Evolutionary conservation across 129 eudicot genomes (phyloP).

Genomic region (Deinandra increscens): DNA sequence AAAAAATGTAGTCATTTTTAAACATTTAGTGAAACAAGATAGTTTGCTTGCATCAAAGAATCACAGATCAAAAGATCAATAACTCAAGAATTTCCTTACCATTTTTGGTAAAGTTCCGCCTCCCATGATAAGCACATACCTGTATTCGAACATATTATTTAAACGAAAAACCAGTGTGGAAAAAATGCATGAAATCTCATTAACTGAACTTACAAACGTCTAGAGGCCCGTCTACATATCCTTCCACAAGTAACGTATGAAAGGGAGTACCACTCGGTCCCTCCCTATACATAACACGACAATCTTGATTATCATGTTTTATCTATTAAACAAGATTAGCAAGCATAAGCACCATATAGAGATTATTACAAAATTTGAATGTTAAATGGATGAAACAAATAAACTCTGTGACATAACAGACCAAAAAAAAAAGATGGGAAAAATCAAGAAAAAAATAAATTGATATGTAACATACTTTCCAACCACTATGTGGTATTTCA

Average conservation of each 20-base stretch:
- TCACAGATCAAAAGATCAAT: neutral
- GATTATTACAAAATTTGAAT: constrained; percentile 5
- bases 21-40: no score
- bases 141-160: constrained; percentile 27
- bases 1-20: no score
- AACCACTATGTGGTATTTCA: no score
- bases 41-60: no score
- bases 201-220: constrained; percentile 70
- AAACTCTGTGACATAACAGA: no score
- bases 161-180: neutral
- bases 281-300: constrained; percentile 95
- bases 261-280: constrained; percentile 88
- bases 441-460: no score
- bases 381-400: constrained; percentile 7
- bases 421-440: no score
- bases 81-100: constrained; percentile 45
- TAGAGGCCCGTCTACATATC: constrained; percentile 81
- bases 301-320: constrained; percentile 88
- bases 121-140: constrained; percentile 91
- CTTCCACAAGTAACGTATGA: constrained; percentile 86
- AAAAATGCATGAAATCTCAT: constrained; percentile 11
- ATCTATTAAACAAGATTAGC: constrained; percentile 42
- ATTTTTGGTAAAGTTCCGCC: constrained; percentile 59
- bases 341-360: constrained; percentile 1
- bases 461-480: no score